A percentile compares a stretch with the other conserved stretches of the same genome.
phyloP scores from a whole-genome alignment of 2,329 filamentous ascomycete genomes.

The Didymella keratinophila region DNA sequence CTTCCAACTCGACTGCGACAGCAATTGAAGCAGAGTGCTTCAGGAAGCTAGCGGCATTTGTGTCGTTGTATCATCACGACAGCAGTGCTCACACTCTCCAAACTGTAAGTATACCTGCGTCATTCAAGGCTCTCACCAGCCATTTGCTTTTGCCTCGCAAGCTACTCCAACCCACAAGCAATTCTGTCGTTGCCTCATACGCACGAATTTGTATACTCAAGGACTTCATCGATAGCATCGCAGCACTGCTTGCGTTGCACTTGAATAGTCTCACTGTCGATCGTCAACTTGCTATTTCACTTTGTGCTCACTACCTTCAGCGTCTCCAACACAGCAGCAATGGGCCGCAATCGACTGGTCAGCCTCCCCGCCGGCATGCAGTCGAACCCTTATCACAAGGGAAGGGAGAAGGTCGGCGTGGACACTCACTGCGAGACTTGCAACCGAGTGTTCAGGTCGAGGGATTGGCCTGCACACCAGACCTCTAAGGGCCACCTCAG shows the following conservation, averaged over 20 bases:
- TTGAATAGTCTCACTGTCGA: slow-evolving; percentile 13
- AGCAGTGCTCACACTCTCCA: not conserved
- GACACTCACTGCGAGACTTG: slow-evolving; percentile 44
- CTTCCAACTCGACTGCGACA: slow-evolving; percentile 1
- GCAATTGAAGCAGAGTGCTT: not conserved
- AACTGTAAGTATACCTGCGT: not conserved
- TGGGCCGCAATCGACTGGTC: slow-evolving; percentile 3
- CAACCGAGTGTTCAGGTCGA: slow-evolving; percentile 39
- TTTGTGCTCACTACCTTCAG: slow-evolving; percentile 22
- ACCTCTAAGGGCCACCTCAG: slow-evolving; percentile 44
- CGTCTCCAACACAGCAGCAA: slow-evolving; percentile 10
- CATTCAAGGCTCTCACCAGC: not conserved
- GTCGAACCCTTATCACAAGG: slow-evolving; percentile 36
- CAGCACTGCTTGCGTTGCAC: not conserved
- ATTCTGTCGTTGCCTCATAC: not conserved
- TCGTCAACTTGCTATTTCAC: not conserved
- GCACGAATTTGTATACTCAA: not conserved
- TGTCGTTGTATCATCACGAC: not conserved
- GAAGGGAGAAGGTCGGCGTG: slow-evolving; percentile 30
- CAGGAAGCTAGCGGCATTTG: not conserved
- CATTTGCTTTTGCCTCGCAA: not conserved
- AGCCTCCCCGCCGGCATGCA: slow-evolving; percentile 17
- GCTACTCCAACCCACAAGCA: not conserved
- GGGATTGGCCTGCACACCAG: slow-evolving; percentile 45
- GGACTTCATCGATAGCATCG: not conserved